These are phyloP conservation scores for Penicillium cataractarum DNA, from an alignment of 495 filamentous ascomycete genomes.

Conservation along the genomic window DNA sequence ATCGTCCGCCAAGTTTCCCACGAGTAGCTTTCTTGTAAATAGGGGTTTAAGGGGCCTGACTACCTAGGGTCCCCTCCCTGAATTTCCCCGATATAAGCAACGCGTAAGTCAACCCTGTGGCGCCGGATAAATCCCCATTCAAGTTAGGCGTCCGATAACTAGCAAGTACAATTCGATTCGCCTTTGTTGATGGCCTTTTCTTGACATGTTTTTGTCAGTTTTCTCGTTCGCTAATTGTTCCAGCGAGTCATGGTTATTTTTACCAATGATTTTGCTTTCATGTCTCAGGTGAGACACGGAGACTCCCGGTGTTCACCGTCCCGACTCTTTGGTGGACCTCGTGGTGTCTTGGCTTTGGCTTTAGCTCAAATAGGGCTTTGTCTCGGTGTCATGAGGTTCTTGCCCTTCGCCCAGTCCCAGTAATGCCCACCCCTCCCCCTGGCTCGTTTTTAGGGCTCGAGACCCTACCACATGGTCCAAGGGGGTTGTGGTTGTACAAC, in stretches of 20 bases:
- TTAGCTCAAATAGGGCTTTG: neutral
- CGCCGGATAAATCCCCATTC: neutral
- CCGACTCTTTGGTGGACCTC: neutral
- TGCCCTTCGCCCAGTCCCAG: neutral
- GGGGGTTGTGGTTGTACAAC: neutral
- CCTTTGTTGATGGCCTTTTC: neutral
- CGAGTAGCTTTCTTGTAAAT: too few species aligned
- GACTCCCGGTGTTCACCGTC: neutral
- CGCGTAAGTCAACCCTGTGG: conserved; percentile 4
- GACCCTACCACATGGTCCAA: conserved; percentile 1
- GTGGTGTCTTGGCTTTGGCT: conserved; percentile 2
- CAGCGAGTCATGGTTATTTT: neutral
- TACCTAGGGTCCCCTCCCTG: neutral
- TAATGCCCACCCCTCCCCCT: neutral
- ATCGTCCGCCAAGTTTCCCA: neutral
- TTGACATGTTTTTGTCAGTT: neutral
- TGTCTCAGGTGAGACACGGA: neutral
- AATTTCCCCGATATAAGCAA: neutral
- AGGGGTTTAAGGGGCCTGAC: neutral
- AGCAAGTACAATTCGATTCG: neutral
- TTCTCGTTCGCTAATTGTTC: too few species aligned
- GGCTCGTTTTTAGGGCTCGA: neutral
- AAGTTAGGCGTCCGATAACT: conserved; percentile 3
- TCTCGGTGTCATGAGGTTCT: neutral
- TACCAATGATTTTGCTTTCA: neutral